Base-by-base conservation (phyloP, 2,329 filamentous ascomycete genomes). In the Alternaria panax region DNA sequence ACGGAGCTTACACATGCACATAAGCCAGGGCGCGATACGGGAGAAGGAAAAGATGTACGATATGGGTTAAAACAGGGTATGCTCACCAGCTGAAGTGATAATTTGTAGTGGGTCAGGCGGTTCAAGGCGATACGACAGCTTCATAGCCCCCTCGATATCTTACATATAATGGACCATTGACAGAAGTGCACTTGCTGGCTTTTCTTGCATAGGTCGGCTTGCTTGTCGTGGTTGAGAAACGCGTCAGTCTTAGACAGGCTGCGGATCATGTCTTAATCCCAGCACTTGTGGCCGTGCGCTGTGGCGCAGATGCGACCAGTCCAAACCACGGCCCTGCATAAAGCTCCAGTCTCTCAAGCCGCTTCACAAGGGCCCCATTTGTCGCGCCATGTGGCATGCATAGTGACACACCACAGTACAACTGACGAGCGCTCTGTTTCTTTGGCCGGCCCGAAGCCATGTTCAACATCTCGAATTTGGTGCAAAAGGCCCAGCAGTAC, bases 401-500 rank as follows among this genome's bases (percentile, higher is more conserved):
- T 27, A 62, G 46, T 46, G 40, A 45, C 30, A 22, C 14, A 45
- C 61, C 42, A 50, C 47, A 54, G 27, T 50, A 62, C 55, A 59
- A 54, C 53, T 56, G 50, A 66, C 66, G 67, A 51, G 51, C 58
- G 22, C 55, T 57, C 50, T 48, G 46, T 20, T 20, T 50, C 56
- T 60, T 57, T 54, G 64, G 58, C 62, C 50, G 60, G 62, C 53
- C 61, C 64, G 62, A 66, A 60, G 68, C 69, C 66, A 79, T 79
- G 77, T 79, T 79, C 70, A 79, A 86, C 78, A 82, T 90, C 78
- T 85, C 91, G 71, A 94, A 87, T 80, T 89, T 98, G 79, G 93
- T 97, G 74, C 93, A 97, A 80, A 96, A 94, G 86, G 93, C 93
- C 69, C 93, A 96, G 84, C 92, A 93, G 81, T 85, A 97, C 80